Evolutionary conservation across 73 alveolate genomes (phyloP).

Genomic region (Paramecium bursaria): DNA sequence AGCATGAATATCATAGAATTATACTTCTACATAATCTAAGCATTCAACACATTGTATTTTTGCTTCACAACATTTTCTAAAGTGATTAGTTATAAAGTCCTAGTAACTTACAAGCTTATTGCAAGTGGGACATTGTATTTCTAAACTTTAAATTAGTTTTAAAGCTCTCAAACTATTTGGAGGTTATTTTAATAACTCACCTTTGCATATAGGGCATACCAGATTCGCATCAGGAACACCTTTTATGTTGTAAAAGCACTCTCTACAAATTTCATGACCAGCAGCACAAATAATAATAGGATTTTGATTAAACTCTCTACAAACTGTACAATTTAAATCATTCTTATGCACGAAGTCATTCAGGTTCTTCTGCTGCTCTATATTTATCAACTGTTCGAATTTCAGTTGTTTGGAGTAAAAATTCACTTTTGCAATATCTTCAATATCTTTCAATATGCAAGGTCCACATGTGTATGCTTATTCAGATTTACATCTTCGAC

Average conservation of each 20-base stretch:
- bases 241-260: slow-evolving; percentile 39
- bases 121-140: slow-evolving; percentile 41
- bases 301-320: slow-evolving; percentile 46
- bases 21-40: slow-evolving; percentile 8
- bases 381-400: not conserved
- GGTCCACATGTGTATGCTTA: slow-evolving; percentile 35
- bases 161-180: slow-evolving; percentile 51
- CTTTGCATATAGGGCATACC: slow-evolving; percentile 32
- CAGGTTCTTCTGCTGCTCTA: not conserved
- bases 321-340: slow-evolving; percentile 39
- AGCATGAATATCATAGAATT: slow-evolving; percentile 22
- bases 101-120: not conserved
- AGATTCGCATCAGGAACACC: not conserved
- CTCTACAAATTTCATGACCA: slow-evolving; percentile 63
- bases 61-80: slow-evolving; percentile 13
- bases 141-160: not conserved
- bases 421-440: slow-evolving; percentile 54
- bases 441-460: slow-evolving; percentile 17
- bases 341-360: not conserved
- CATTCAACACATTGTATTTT: slow-evolving; percentile 23
- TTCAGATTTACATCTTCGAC: slow-evolving; percentile 19
- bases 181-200: slow-evolving; percentile 17
- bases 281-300: slow-evolving; percentile 22
- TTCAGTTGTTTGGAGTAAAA: slow-evolving; percentile 28
- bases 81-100: slow-evolving; percentile 27